phyloP scores from a whole-genome alignment of 805 yeast species.

The Myxozyma melibiosi region DNA sequence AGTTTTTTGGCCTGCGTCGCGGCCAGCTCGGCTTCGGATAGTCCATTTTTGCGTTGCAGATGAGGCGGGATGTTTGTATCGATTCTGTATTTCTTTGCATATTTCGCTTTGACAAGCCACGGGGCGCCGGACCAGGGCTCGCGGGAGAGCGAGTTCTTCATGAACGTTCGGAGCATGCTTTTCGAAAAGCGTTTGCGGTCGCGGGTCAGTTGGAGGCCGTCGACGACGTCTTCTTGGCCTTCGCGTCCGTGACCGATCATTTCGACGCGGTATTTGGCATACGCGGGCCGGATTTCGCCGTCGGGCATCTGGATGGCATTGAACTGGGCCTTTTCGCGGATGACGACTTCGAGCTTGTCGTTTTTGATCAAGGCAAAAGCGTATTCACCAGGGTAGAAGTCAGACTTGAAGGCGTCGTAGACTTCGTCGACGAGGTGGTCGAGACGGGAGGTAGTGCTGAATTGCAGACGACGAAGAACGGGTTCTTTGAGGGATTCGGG shows the following conservation, averaged over 20 bases:
- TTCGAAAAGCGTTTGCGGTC: slow-evolving; percentile 88
- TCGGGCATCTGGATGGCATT: slow-evolving; percentile 39
- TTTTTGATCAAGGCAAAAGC: slow-evolving; percentile 56
- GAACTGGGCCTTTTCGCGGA: slow-evolving; percentile 84
- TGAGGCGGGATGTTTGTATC: slow-evolving; percentile 40
- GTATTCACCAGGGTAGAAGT: slow-evolving; percentile 88
- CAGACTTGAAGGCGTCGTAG: slow-evolving; percentile 70
- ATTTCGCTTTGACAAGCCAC: slow-evolving; percentile 85
- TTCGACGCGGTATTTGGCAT: slow-evolving; percentile 70
- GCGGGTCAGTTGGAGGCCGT: slow-evolving; percentile 71
- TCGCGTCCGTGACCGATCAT: slow-evolving; percentile 43
- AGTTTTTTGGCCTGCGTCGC: slow-evolving; percentile 22
- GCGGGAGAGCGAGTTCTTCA: slow-evolving; percentile 74
- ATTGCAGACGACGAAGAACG: slow-evolving; percentile 80
- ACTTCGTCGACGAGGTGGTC: slow-evolving; percentile 88
- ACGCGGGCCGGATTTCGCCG: slow-evolving; percentile 52
- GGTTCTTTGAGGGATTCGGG: slow-evolving; percentile 94
- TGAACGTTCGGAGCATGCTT: slow-evolving; percentile 83
- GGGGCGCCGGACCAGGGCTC: slow-evolving; percentile 90
- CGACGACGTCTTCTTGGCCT: slow-evolving; percentile 65
- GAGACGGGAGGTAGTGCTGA: slow-evolving; percentile 75
- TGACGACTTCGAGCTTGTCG: slow-evolving; percentile 57
- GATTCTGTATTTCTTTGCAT: slow-evolving; percentile 69
- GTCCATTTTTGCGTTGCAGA: slow-evolving; percentile 29
- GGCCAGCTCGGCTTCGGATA: slow-evolving; percentile 25